phyloP scores from a whole-genome alignment of 129 eudicot species.

The Artemisia argyi region DNA sequence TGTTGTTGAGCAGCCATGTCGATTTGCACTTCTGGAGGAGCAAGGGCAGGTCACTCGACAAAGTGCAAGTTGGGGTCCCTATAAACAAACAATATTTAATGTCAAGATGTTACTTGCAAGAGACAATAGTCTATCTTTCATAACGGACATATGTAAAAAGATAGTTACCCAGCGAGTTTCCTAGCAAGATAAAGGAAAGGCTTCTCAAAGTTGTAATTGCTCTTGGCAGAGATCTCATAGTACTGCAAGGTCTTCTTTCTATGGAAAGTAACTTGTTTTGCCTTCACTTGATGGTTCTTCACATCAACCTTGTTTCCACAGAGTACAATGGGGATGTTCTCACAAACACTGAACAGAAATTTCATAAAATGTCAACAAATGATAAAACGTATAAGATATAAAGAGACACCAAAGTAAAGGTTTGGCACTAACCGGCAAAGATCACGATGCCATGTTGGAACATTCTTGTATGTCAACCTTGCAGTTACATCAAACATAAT shows the following conservation, averaged over 20 bases:
- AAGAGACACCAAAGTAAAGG: neutral
- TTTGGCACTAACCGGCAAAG: slow-evolving; percentile 42
- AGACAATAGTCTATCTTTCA: neutral
- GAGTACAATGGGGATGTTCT: slow-evolving; percentile 53
- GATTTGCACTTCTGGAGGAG: slow-evolving; percentile 59
- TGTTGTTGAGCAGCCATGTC: slow-evolving; percentile 52
- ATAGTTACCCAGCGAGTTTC: slow-evolving; percentile 51
- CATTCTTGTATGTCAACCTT: slow-evolving; percentile 54
- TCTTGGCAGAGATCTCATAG: slow-evolving; percentile 68
- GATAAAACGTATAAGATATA: neutral
- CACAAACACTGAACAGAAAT: slow-evolving; percentile 41
- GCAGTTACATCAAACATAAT: slow-evolving; percentile 70
- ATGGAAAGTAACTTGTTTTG: slow-evolving; percentile 66
- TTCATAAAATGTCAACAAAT: neutral
- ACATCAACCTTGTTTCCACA: slow-evolving; percentile 74
- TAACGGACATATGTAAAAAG: no score
- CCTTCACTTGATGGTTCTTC: slow-evolving; percentile 65
- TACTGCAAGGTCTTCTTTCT: slow-evolving; percentile 68
- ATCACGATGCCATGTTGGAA: slow-evolving; percentile 60
- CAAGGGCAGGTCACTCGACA: slow-evolving; percentile 46
- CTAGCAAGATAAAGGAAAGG: slow-evolving; percentile 61
- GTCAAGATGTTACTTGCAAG: neutral
- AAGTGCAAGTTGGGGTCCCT: slow-evolving; percentile 55
- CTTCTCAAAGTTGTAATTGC: slow-evolving; percentile 69
- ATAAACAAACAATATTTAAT: neutral